Conservation (phyloP, 106 monocot genomes). For the Dendrobium catenatum region DNA sequence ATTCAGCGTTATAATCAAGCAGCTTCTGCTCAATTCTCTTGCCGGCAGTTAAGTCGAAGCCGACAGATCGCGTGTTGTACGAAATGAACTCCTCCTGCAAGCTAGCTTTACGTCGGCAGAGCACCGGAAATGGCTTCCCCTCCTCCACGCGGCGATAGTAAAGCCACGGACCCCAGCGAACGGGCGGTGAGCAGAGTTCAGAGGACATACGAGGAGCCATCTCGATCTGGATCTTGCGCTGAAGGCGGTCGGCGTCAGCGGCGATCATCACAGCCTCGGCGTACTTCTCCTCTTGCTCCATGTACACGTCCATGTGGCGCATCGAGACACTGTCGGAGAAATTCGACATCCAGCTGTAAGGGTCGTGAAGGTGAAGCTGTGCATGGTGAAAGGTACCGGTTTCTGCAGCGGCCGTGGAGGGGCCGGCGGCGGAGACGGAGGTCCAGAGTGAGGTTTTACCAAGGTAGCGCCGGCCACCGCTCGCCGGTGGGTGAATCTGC, state of each 20-base stretch:
- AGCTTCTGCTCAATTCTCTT: slow-evolving; percentile 86
- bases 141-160: slow-evolving; percentile 86
- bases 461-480: slow-evolving; percentile 14
- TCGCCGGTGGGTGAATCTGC: not conserved
- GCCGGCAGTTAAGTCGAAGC: slow-evolving; percentile 76
- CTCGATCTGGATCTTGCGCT: slow-evolving; percentile 84
- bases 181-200: slow-evolving; percentile 69
- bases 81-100: slow-evolving; percentile 76
- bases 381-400: slow-evolving; percentile 57
- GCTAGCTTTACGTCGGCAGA: slow-evolving; percentile 73
- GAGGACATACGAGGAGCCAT: slow-evolving; percentile 68
- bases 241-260: slow-evolving; percentile 52
- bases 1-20: slow-evolving; percentile 83
- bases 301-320: slow-evolving; percentile 91
- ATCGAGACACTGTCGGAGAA: slow-evolving; percentile 67
- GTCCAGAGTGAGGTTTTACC: slow-evolving; percentile 20
- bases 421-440: slow-evolving; percentile 41
- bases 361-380: slow-evolving; percentile 68
- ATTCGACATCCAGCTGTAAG: slow-evolving; percentile 94
- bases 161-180: slow-evolving; percentile 89
- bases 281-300: slow-evolving; percentile 94
- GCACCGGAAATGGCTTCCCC: slow-evolving; percentile 76
- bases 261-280: slow-evolving; percentile 61
- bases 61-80: slow-evolving; percentile 54
- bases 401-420: slow-evolving; percentile 52